These are phyloP conservation scores for Suillus plorans DNA, from an alignment of 768 basidiomycete genomes.

Conservation along the genomic window DNA sequence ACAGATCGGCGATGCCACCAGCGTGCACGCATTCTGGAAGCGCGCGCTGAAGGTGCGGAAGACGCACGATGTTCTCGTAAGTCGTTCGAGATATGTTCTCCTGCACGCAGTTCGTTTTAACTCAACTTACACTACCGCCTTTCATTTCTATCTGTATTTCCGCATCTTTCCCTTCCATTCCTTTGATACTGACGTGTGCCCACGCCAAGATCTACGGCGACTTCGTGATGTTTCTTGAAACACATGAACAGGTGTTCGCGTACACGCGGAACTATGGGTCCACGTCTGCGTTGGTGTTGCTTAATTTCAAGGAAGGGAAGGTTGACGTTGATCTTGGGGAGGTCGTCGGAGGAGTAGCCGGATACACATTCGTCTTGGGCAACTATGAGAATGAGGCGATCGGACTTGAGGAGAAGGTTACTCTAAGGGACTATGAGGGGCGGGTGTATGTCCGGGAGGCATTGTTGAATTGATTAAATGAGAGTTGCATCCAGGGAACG, in stretches of 20 bases:
- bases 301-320: conserved; percentile 44
- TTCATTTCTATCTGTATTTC: background rate
- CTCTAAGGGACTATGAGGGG: conserved; percentile 31
- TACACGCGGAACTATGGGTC: conserved; percentile 45
- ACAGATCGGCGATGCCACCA: conserved; percentile 46
- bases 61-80: conserved; percentile 13
- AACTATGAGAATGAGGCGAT: conserved; percentile 21
- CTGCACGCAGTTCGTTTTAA: background rate
- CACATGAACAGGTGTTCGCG: conserved; percentile 53
- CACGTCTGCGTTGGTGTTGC: conserved; percentile 37
- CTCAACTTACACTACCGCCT: background rate
- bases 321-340: conserved; percentile 16
- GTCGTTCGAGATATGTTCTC: background rate
- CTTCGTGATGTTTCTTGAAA: conserved; percentile 48
- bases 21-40: too few species aligned
- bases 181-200: background rate
- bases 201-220: conserved; percentile 58
- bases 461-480: background rate
- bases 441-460: conserved; percentile 20
- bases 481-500: background rate
- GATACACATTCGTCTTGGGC: conserved; percentile 19
- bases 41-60: conserved; percentile 41
- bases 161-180: background rate
- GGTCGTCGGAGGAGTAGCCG: conserved; percentile 4
- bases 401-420: conserved; percentile 8